Evolutionary conservation across 768 basidiomycete species (phyloP).

Genomic region (Cytidiella melzeri): DNA sequence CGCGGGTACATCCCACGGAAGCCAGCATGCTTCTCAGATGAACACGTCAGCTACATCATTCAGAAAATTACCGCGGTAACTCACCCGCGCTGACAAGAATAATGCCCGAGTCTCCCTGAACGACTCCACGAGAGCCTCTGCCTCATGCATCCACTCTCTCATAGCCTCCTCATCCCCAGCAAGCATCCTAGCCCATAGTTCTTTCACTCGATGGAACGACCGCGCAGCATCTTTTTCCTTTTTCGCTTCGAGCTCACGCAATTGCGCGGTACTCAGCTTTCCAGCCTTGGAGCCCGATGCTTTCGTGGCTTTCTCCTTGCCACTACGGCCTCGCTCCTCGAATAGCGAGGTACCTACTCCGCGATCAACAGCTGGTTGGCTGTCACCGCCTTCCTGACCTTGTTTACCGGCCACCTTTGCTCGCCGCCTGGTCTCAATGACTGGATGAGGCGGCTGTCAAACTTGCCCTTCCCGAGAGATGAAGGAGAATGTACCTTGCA

Average conservation of each 20-base stretch:
- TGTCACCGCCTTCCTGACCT: constrained; percentile 11
- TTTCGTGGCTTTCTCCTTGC: constrained; percentile 32
- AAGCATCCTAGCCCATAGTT: constrained; percentile 56
- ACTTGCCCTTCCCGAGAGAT: background rate
- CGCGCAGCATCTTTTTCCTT: constrained; percentile 59
- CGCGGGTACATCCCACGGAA: constrained; percentile 69
- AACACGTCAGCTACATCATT: background rate
- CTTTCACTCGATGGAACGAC: constrained; percentile 54
- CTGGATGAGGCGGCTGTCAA: constrained; percentile 14
- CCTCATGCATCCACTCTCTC: constrained; percentile 75
- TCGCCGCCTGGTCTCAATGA: constrained; percentile 31
- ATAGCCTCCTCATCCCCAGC: constrained; percentile 44
- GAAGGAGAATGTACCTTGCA: constrained; percentile 52
- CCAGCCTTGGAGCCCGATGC: constrained; percentile 24
- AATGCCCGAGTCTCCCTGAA: constrained; percentile 83
- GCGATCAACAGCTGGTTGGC: constrained; percentile 18
- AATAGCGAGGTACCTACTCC: constrained; percentile 48
- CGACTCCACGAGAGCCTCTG: constrained; percentile 80
- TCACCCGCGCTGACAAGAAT: constrained; percentile 73
- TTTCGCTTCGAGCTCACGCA: constrained; percentile 56
- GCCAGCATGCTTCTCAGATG: constrained; percentile 22
- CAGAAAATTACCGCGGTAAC: constrained; percentile 17
- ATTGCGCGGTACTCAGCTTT: constrained; percentile 50
- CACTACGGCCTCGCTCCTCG: constrained; percentile 41
- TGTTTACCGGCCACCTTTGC: constrained; percentile 12